phyloP scores from a whole-genome alignment of 129 eudicot genomes.

The Heracleum sosnowskyi region DNA sequence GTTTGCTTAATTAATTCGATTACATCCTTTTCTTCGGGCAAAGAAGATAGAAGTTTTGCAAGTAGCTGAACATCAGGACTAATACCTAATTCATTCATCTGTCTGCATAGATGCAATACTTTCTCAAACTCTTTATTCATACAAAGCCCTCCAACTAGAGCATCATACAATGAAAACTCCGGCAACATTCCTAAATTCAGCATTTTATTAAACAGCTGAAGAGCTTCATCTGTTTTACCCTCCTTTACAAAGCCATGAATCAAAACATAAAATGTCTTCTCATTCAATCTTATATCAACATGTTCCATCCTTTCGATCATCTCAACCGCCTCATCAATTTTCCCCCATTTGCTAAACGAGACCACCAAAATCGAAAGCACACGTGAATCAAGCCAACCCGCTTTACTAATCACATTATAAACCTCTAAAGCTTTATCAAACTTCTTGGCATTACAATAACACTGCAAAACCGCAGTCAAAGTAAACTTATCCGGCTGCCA shows the following conservation, averaged over 20 bases:
- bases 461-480: conserved; percentile 56
- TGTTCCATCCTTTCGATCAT: conserved; percentile 50
- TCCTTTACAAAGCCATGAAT: conserved; percentile 72
- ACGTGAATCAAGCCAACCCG: conserved; percentile 60
- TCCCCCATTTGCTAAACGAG: conserved; percentile 35
- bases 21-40: conserved; percentile 40
- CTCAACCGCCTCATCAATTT: conserved; percentile 47
- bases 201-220: conserved; percentile 60
- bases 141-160: conserved; percentile 56
- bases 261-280: conserved; percentile 62
- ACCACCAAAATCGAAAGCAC: conserved; percentile 38
- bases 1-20: conserved; percentile 36
- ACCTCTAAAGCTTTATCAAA: conserved; percentile 59
- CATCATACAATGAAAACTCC: conserved; percentile 54
- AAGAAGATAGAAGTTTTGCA: conserved; percentile 29
- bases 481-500: conserved; percentile 63
- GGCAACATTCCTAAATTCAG: conserved; percentile 37
- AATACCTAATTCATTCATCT: conserved; percentile 45
- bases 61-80: conserved; percentile 57
- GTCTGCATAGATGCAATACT: conserved; percentile 42
- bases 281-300: conserved; percentile 40
- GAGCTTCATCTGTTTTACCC: conserved; percentile 44
- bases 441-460: conserved; percentile 55
- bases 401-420: conserved; percentile 29
- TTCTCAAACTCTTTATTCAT: conserved; percentile 37